phyloP scores from a whole-genome alignment of 1,139 yeast genomes.

The Candida smagusa region DNA sequence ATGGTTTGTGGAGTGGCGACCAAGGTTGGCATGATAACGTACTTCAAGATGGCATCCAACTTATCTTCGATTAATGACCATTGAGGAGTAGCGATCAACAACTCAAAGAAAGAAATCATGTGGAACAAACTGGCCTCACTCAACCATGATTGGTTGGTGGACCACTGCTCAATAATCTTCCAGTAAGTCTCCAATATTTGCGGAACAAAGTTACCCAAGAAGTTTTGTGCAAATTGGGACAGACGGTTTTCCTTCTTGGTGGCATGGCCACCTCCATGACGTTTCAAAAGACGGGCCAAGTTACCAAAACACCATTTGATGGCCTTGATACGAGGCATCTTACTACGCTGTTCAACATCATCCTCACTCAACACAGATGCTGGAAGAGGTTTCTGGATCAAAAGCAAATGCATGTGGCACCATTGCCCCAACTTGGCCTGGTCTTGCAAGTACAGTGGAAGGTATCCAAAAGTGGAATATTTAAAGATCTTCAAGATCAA shows the following conservation, averaged over 20 bases:
- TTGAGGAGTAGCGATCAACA: slow-evolving; percentile 52
- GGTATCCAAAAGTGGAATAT: slow-evolving; percentile 52
- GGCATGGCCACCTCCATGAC: slow-evolving; percentile 52
- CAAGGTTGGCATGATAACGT: slow-evolving; percentile 62
- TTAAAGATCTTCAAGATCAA: slow-evolving; percentile 64
- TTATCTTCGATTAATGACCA: slow-evolving; percentile 56
- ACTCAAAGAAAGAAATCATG: slow-evolving; percentile 62
- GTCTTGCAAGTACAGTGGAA: slow-evolving; percentile 58
- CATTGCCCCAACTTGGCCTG: slow-evolving; percentile 54
- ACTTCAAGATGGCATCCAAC: slow-evolving; percentile 55
- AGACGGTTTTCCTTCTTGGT: slow-evolving; percentile 24
- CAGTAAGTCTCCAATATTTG: slow-evolving; percentile 58
- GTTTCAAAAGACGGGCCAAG: slow-evolving; percentile 53
- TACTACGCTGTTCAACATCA: slow-evolving; percentile 27
- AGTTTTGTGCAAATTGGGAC: slow-evolving; percentile 42
- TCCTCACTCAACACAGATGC: slow-evolving; percentile 36
- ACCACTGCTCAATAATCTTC: slow-evolving; percentile 59
- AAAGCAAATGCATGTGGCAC: slow-evolving; percentile 58
- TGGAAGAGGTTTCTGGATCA: slow-evolving; percentile 46
- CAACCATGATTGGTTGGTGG: slow-evolving; percentile 53
- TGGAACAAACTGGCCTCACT: slow-evolving; percentile 60
- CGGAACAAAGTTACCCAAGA: slow-evolving; percentile 56
- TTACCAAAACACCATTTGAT: slow-evolving; percentile 77
- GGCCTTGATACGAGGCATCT: slow-evolving; percentile 54
- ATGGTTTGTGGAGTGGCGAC: slow-evolving; percentile 53